These are phyloP conservation scores for Zychaea mexicana DNA, from an alignment of 371 early-diverging fungal genomes.

Conservation along the genomic window DNA sequence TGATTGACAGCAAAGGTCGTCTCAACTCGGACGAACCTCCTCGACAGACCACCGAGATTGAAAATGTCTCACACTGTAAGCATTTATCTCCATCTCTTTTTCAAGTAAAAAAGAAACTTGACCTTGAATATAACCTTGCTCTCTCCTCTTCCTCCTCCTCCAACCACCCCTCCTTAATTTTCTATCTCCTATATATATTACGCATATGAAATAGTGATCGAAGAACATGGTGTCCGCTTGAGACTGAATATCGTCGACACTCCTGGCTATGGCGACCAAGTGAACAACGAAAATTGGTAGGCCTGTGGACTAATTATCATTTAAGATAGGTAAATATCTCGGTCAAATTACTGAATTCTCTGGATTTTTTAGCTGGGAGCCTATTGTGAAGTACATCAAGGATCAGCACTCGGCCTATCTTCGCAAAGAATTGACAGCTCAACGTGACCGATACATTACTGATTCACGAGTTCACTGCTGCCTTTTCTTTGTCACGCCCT, in stretches of 20 bases:
- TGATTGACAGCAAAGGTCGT: constrained; percentile 82
- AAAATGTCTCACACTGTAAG: constrained; percentile 75
- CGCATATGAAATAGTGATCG: constrained; percentile 62
- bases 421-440: constrained; percentile 83
- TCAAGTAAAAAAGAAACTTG: background rate
- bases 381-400: constrained; percentile 87
- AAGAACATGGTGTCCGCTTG: constrained; percentile 82
- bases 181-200: constrained; percentile 6
- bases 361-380: constrained; percentile 71
- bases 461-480: constrained; percentile 82
- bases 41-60: constrained; percentile 86
- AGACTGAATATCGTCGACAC: constrained; percentile 80
- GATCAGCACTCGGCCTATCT: constrained; percentile 88
- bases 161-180: background rate
- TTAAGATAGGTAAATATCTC: too few relatives aligned
- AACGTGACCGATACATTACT: constrained; percentile 79
- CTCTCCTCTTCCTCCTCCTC: too few relatives aligned
- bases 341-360: background rate
- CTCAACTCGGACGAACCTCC: constrained; percentile 68
- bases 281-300: constrained; percentile 86
- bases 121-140: background rate
- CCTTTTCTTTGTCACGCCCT: constrained; percentile 73
- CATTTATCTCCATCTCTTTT: constrained; percentile 1
- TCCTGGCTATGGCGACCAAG: constrained; percentile 77
- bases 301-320: too few relatives aligned